A percentile compares a stretch with the other conserved stretches of the same genome.
phyloP scores from a whole-genome alignment of 2,329 filamentous ascomycete genomes.

The Cladobotryum mycophilum region DNA sequence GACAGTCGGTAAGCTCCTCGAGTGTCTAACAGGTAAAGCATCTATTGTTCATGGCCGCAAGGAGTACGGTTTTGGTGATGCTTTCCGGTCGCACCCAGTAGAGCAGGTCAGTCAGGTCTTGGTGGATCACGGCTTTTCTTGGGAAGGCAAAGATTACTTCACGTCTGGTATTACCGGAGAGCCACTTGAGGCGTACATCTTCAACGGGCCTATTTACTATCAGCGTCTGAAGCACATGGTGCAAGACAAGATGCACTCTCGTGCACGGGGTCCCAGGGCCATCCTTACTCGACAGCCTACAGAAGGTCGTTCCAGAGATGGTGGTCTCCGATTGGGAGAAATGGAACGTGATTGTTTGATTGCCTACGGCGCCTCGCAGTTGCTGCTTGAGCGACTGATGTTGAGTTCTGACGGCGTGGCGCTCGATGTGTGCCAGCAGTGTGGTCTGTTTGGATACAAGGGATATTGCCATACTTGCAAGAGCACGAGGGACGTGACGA shows the following conservation, averaged over 20 bases:
- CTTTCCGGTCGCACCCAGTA: conserved; percentile 76
- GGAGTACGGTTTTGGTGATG: conserved; percentile 76
- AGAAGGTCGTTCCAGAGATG: conserved; percentile 87
- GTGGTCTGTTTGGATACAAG: conserved; percentile 91
- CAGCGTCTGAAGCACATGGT: conserved; percentile 99
- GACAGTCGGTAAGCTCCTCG: conserved; percentile 97
- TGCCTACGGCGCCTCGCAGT: conserved; percentile 88
- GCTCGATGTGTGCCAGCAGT: conserved; percentile 90
- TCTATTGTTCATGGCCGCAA: conserved; percentile 78
- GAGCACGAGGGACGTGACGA: conserved; percentile 74
- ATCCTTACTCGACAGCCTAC: conserved; percentile 94
- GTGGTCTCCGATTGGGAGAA: conserved; percentile 88
- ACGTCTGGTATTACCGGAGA: conserved; percentile 95
- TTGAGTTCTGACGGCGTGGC: conserved; percentile 83
- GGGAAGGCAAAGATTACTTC: conserved; percentile 95
- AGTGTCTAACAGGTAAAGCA: conserved; percentile 90
- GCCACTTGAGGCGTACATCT: conserved; percentile 89
- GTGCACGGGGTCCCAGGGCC: conserved; percentile 80
- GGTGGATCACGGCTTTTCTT: conserved; percentile 84
- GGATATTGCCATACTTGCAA: conserved; percentile 93
- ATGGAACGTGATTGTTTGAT: conserved; percentile 99
- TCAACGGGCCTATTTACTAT: conserved; percentile 98
- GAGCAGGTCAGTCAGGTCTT: conserved; percentile 85
- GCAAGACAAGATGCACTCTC: conserved; percentile 98
- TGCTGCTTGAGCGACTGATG: conserved; percentile 91